phyloP scores from a whole-genome alignment of 208 protist species.

The Naegleria lovaniensis region DNA sequence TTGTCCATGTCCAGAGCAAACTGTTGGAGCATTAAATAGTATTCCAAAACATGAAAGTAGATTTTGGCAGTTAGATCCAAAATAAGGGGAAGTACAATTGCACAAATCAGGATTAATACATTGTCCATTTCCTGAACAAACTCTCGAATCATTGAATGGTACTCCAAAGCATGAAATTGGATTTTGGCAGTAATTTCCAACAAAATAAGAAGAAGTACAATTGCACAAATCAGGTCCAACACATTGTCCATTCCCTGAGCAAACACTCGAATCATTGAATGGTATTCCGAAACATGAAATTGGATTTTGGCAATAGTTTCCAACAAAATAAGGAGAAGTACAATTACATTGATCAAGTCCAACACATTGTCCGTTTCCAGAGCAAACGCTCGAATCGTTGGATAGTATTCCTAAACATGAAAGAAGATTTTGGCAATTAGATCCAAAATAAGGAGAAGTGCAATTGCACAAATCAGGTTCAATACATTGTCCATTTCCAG shows the following conservation, averaged over 20 bases:
- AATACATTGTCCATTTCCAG: background rate
- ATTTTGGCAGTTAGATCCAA: too few species aligned
- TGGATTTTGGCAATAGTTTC: background rate
- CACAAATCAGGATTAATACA: background rate
- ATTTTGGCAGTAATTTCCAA: background rate
- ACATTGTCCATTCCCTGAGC: background rate
- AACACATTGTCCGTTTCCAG: background rate
- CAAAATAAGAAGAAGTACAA: background rate
- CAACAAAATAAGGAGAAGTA: background rate
- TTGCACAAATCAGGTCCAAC: background rate
- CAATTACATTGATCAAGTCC: background rate
- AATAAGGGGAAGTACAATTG: background rate
- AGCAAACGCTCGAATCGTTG: background rate
- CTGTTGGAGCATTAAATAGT: too few species aligned
- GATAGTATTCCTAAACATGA: too few species aligned
- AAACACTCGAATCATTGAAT: background rate
- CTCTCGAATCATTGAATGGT: too few species aligned
- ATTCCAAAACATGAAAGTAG: too few species aligned
- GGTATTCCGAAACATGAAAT: background rate
- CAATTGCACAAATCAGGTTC: background rate
- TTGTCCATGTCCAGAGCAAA: too few species aligned
- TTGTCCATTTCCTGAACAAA: background rate
- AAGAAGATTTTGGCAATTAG: too few species aligned
- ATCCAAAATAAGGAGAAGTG: too few species aligned
- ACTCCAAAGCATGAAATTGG: background rate